These are phyloP conservation scores for Colletotrichum higginsianum DNA, from an alignment of 2,329 filamentous ascomycete species.

Conservation along the genomic window DNA sequence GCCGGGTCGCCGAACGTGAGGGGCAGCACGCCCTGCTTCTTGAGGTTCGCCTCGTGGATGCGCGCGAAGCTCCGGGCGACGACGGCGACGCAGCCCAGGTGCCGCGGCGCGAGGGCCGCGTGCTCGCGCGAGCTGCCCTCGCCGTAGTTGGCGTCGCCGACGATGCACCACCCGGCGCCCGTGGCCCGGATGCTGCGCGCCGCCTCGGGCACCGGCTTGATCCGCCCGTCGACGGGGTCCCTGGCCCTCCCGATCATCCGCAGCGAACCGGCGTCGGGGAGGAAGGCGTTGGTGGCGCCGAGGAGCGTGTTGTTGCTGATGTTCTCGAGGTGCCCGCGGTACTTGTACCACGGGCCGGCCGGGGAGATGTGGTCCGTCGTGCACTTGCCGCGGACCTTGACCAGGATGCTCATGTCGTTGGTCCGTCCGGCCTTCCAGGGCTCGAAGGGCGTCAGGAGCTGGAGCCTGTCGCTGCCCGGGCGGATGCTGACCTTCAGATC, in stretches of 20 bases:
- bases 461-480: slow-evolving; percentile 49
- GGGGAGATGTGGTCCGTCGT: slow-evolving; percentile 58
- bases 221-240: slow-evolving; percentile 43
- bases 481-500: slow-evolving; percentile 48
- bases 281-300: slow-evolving; percentile 50
- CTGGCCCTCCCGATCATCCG: slow-evolving; percentile 48
- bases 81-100: slow-evolving; percentile 86
- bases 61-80: slow-evolving; percentile 87
- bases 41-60: slow-evolving; percentile 94
- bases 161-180: slow-evolving; percentile 50
- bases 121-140: slow-evolving; percentile 91
- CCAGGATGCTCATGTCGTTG: slow-evolving; percentile 47
- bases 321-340: slow-evolving; percentile 56
- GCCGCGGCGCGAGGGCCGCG: slow-evolving; percentile 87
- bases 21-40: slow-evolving; percentile 76
- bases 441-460: slow-evolving; percentile 48
- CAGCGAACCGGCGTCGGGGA: slow-evolving; percentile 44
- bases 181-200: slow-evolving; percentile 46
- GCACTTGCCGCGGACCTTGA: slow-evolving; percentile 55
- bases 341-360: slow-evolving; percentile 55
- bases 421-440: slow-evolving; percentile 48
- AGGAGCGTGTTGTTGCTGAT: slow-evolving; percentile 54
- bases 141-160: slow-evolving; percentile 74
- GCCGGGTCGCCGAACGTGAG: slow-evolving; percentile 80
- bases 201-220: slow-evolving; percentile 47